Conservation (phyloP, 2,329 filamentous ascomycete genomes). For the Teratosphaeria viscida region DNA sequence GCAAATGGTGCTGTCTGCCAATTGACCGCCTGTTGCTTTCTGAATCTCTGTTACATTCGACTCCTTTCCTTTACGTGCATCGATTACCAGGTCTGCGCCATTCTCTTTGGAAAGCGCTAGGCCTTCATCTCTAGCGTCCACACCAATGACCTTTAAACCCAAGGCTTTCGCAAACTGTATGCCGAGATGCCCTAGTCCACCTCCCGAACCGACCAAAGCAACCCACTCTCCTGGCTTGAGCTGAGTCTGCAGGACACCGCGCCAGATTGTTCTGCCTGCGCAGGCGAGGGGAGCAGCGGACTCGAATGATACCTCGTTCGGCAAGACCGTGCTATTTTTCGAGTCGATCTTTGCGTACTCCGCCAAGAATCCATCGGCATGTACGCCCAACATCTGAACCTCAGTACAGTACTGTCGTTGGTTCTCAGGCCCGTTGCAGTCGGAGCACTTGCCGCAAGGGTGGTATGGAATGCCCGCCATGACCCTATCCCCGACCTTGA, state of each 20-base stretch:
- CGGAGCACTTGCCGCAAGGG: constrained; percentile 43
- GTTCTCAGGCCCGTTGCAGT: constrained; percentile 42
- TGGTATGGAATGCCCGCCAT: constrained; percentile 46
- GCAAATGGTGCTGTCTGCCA: constrained; percentile 44
- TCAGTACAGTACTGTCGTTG: constrained; percentile 44
- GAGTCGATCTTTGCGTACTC: constrained; percentile 46
- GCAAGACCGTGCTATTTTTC: constrained; percentile 36
- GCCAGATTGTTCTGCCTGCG: constrained; percentile 43
- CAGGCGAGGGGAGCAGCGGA: constrained; percentile 49
- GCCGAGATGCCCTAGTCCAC: constrained; percentile 39
- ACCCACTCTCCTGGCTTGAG: constrained; percentile 32
- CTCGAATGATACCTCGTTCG: constrained; percentile 39
- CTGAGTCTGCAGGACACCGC: constrained; percentile 34
- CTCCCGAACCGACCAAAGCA: constrained; percentile 28
- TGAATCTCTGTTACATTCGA: constrained; percentile 39
- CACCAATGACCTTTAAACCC: constrained; percentile 43
- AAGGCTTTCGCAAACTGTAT: constrained; percentile 41
- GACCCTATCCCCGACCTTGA: constrained; percentile 44
- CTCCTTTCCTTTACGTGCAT: constrained; percentile 40
- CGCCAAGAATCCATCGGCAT: constrained; percentile 45
- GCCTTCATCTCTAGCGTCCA: constrained; percentile 46
- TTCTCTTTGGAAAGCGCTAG: constrained; percentile 37
- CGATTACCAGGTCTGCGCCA: constrained; percentile 44
- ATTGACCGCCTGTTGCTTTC: constrained; percentile 37
- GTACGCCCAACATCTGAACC: constrained; percentile 38